Base-by-base conservation (phyloP, 768 basidiomycete species). In the Mycena leptocephala region DNA sequence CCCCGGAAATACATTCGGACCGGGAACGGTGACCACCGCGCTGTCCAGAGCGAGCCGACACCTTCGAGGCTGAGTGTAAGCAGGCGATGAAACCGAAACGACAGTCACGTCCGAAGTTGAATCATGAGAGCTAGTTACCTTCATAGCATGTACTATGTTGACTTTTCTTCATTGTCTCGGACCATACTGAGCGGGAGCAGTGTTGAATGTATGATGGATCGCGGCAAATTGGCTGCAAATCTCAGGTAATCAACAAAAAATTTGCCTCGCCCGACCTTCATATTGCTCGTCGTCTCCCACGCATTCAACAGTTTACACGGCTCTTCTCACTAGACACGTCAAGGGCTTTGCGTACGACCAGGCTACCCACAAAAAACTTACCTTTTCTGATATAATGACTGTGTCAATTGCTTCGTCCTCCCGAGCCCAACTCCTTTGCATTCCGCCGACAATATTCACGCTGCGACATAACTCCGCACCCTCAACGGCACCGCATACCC, bases 301-400 rank as follows among this genome's bases (percentile, higher is more conserved):
- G 6, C 81, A 90, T 61, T 85, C 93, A 1, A 88, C 92, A 22
- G 91, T 97, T 5, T 97, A 95, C 83, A 88, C 92, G 0, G 95
- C 92, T 7, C 92, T 98, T 2, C 87, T 99, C 20, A 94, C 95
- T 0, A 97, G 97, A 13, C 89, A 95, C 59, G 87, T 98, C 79
- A 95, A 94, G 75, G 95, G 95, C 0, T 97, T 94, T 82, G 82
- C 88, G 6, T 98, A 97, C 82, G 92, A 94, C 64, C 90, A 93
- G 66, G 94, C 94, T 5, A 86, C 89, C 22, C 86, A 92, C 78
- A 83, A 92, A 74, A 81, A 86, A n/a, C n/a, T n/a, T 22, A 82
- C 85, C 5, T 96, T 96, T 83, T 88, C 91, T 6, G 80, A n/a
- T n/a, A n/a, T n/a, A n/a, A n/a, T n/a, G n/a, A n/a, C n/a, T n/a